Percentiles rank a stretch among this genome's conserved stretches.
phyloP scores from a whole-genome alignment of 768 basidiomycete species.

The Xanthoconium stramineum region DNA sequence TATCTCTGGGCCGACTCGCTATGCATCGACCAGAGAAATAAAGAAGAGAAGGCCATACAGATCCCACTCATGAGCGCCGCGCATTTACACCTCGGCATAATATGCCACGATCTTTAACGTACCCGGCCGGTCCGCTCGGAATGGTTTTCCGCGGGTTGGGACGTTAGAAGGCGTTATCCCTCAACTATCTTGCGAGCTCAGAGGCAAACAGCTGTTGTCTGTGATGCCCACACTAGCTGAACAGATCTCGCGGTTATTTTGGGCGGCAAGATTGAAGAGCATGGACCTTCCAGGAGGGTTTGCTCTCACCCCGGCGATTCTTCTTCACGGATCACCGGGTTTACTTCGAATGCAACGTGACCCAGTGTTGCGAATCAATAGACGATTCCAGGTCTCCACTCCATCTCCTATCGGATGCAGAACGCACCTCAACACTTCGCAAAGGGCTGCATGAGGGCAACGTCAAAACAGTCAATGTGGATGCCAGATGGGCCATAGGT shows the following conservation, averaged over 20 bases:
- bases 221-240: conserved; percentile 7
- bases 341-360: conserved; percentile 2
- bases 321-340: conserved; percentile 21
- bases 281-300: conserved; percentile 19
- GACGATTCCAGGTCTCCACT: conserved; percentile 13
- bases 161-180: conserved; percentile 3
- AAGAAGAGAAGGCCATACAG: conserved; percentile 7
- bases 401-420: conserved; percentile 5
- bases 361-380: conserved; percentile 12
- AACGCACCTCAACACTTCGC: background rate
- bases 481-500: background rate
- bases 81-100: conserved; percentile 13
- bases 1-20: conserved; percentile 20
- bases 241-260: conserved; percentile 5
- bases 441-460: too few species aligned
- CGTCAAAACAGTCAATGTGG: background rate
- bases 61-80: conserved; percentile 15
- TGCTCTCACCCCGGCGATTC: conserved; percentile 14
- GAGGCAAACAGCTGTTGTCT: conserved; percentile 6
- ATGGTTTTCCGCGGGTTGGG: conserved; percentile 15
- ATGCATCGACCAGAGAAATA: conserved; percentile 15
- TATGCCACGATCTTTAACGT: conserved; percentile 14
- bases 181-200: conserved; percentile 1
- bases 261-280: conserved; percentile 12
- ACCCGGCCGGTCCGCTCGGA: conserved; percentile 1